These are phyloP conservation scores for Rhynchospora pubera DNA, from an alignment of 176 grass and related monocot species.

Conservation along the genomic window DNA sequence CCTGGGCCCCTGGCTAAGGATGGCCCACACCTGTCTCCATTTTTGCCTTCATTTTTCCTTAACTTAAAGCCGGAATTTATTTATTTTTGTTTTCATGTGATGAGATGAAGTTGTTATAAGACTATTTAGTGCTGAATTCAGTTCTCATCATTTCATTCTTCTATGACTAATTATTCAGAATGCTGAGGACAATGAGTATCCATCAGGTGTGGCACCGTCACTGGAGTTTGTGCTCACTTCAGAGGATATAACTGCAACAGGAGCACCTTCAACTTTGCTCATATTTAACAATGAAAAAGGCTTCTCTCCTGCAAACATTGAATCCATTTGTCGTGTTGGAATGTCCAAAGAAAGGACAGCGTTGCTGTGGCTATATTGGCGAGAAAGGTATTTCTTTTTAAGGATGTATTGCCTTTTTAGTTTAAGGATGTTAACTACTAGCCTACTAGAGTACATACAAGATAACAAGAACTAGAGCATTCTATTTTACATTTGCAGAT, in stretches of 20 bases:
- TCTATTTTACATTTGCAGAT: no score
- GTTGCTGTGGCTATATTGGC: slow-evolving; percentile 50
- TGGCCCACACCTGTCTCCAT: no score
- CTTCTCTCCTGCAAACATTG: slow-evolving; percentile 41
- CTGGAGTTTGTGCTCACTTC: slow-evolving; percentile 55
- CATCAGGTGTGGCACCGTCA: slow-evolving; percentile 30
- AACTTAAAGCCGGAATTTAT: no score
- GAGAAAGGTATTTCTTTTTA: slow-evolving; percentile 45
- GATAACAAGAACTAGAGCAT: no score
- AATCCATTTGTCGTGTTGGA: slow-evolving; percentile 53
- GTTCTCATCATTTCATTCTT: not conserved
- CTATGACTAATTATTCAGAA: slow-evolving; percentile 27
- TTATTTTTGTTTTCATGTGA: no score
- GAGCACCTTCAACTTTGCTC: slow-evolving; percentile 44
- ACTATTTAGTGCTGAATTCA: no score
- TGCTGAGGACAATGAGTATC: slow-evolving; percentile 69
- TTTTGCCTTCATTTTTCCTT: no score
- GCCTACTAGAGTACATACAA: no score
- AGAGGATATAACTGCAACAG: slow-evolving; percentile 42
- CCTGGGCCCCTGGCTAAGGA: no score
- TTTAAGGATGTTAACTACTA: not conserved
- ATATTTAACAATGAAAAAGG: slow-evolving; percentile 68
- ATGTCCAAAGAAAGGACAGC: slow-evolving; percentile 48
- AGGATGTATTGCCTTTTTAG: not conserved
- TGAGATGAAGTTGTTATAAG: no score